Percentiles rank a stretch among this genome's conserved stretches.
phyloP scores from a whole-genome alignment of 257 asterid species.

The Lantana camara region DNA sequence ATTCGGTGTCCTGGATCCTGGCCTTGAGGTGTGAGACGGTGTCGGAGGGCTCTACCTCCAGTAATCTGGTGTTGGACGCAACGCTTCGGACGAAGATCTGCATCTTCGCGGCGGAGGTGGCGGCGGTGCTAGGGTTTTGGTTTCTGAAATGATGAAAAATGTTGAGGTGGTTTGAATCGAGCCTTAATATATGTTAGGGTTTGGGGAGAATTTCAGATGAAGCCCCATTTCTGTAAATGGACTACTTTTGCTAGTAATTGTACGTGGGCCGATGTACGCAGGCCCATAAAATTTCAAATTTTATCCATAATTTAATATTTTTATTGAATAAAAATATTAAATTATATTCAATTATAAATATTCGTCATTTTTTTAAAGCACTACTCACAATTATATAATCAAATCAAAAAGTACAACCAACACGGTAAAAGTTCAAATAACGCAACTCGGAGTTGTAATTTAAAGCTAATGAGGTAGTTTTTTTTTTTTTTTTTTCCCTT shows the following conservation, averaged over 20 bases:
- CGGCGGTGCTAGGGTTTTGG: background rate
- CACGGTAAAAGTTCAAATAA: too few species aligned
- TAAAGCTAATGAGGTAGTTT: too few species aligned
- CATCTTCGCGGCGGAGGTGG: slow-evolving; percentile 26
- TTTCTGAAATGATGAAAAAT: background rate
- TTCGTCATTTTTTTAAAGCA: too few species aligned
- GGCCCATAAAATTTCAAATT: background rate
- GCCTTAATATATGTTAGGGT: background rate
- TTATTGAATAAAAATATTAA: too few species aligned
- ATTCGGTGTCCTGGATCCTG: slow-evolving; percentile 31
- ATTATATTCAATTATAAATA: too few species aligned
- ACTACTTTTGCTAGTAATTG: background rate
- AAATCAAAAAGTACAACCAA: too few species aligned
- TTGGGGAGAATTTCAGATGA: background rate
- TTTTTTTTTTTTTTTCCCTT: too few species aligned
- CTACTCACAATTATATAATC: too few species aligned
- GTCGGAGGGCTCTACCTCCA: slow-evolving; percentile 33
- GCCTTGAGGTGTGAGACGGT: slow-evolving; percentile 30
- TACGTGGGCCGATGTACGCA: background rate
- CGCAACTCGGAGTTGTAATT: too few species aligned
- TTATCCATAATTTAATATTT: too few species aligned
- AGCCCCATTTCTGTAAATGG: background rate
- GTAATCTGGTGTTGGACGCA: slow-evolving; percentile 28
- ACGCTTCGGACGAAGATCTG: slow-evolving; percentile 40
- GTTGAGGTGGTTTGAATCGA: background rate